phyloP scores from a whole-genome alignment of 164 flowering plant species.

The Umbellularia californica region DNA sequence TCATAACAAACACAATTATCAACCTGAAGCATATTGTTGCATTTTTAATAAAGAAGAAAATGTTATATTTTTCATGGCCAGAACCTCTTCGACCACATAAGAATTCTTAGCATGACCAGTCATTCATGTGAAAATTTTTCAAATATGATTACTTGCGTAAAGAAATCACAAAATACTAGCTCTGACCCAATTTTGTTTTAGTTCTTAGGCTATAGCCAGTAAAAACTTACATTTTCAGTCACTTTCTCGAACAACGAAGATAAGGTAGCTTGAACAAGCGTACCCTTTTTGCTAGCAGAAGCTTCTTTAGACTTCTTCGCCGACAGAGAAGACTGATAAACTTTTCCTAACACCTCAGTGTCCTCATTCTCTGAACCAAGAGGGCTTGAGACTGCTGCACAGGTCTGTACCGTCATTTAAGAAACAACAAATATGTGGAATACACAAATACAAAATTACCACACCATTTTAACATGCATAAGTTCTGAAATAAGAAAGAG shows the following conservation, averaged over 20 bases:
- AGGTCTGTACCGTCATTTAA: constrained; percentile 29
- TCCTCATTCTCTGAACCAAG: constrained; percentile 23
- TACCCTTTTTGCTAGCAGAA: constrained; percentile 27
- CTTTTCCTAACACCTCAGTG: constrained; percentile 14
- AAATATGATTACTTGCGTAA: not conserved
- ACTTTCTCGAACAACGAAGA: constrained; percentile 63
- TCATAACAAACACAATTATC: too few relatives aligned
- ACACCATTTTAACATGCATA: not conserved
- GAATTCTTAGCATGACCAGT: not conserved
- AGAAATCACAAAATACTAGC: not conserved
- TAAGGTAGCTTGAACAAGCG: constrained; percentile 48
- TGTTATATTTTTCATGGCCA: not conserved
- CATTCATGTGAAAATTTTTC: constrained; percentile 1
- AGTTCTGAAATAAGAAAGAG: not conserved
- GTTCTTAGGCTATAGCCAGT: not conserved
- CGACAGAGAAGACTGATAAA: constrained; percentile 19
- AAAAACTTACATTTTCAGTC: constrained; percentile 47
- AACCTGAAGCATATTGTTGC: too few relatives aligned
- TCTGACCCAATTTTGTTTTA: not conserved
- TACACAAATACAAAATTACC: not conserved
- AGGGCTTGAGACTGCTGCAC: constrained; percentile 8
- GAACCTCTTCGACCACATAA: not conserved
- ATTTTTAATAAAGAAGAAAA: too few relatives aligned
- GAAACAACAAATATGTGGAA: constrained; percentile 13
- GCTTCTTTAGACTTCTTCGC: constrained; percentile 22